A percentile compares a stretch with the other conserved stretches of the same genome.
Conservation (phyloP, 129 eudicot species). For the Arctium lappa region DNA sequence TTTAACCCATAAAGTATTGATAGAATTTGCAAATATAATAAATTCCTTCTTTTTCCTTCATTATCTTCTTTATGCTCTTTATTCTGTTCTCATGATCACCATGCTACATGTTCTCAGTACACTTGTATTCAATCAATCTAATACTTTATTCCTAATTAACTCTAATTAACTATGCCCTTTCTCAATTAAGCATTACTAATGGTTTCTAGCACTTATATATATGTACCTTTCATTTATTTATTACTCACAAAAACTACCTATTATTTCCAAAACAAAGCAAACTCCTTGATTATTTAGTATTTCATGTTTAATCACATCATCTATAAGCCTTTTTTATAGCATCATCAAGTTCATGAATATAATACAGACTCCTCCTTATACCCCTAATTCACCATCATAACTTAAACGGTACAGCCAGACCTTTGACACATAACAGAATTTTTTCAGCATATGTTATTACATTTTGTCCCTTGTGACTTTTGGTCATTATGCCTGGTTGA, state of each 20-base stretch:
- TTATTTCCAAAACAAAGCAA: neutral
- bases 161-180: neutral
- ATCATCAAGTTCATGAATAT: neutral
- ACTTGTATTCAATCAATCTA: neutral
- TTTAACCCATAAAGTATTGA: too few relatives aligned
- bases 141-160: neutral
- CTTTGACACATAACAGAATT: neutral
- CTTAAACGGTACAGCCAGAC: too few relatives aligned
- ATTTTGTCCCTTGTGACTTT: neutral
- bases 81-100: neutral
- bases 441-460: neutral
- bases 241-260: neutral
- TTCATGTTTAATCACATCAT: neutral
- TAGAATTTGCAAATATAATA: neutral
- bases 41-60: neutral
- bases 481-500: neutral
- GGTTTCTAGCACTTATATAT: neutral
- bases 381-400: neutral
- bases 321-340: neutral
- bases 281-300: neutral
- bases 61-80: neutral
- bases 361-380: neutral
- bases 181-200: neutral
- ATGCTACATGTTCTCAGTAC: neutral
- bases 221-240: neutral